Evolutionary conservation across 768 basidiomycete genomes (phyloP), one percentile per base, ranked within the genome.

Genomic region (Lactifluus hygrophoroides): DNA sequence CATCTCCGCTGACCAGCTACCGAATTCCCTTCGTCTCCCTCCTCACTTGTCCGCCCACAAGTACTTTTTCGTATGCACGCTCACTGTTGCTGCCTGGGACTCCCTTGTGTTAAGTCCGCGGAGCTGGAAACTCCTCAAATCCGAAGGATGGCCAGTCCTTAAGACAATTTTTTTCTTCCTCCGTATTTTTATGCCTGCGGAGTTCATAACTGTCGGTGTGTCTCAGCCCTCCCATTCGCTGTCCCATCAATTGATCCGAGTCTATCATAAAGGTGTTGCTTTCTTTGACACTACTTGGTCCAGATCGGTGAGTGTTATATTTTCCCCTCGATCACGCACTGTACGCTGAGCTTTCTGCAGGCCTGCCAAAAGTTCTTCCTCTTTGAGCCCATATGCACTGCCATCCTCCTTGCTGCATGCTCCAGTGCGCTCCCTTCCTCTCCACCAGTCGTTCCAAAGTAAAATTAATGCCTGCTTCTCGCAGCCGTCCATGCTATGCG

Each of bases 1-100:
- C 5, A 35, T 62, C 23, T 25, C 7, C 7, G 56, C 56, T 1
- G 42, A 50, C 13, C 11, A 56, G 0, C 69, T 91, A 8, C 90
- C 90, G 17, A 70, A 76, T 54, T 87, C 83, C 23, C 83, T 92
- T 67, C 75, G 86, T 64, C 80, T 91, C 5, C 79, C 90, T 0
- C 79, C 90, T 1, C 90, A 89, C 69, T 77, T 92, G 35, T 82
- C 80, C 30, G 90, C 90, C 0, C 90, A 91, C 77, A 91, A 92
- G 71, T 93, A 93, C 66, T 90, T 92, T 69, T 81, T 88, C 47
- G 90, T 92, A 63, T 93, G 90, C 75, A 89, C 90, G 0, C 81
- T 93, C 62, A 93, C 90, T 54, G 88, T 93, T 56, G 86, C 89
- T 0, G 90, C 90, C 7, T 92, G 90, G 90, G 90, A 93, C 66